These are phyloP conservation scores for Megacollybia platyphylla DNA, from an alignment of 1,284 basidiomycete species.

Conservation along the genomic window DNA sequence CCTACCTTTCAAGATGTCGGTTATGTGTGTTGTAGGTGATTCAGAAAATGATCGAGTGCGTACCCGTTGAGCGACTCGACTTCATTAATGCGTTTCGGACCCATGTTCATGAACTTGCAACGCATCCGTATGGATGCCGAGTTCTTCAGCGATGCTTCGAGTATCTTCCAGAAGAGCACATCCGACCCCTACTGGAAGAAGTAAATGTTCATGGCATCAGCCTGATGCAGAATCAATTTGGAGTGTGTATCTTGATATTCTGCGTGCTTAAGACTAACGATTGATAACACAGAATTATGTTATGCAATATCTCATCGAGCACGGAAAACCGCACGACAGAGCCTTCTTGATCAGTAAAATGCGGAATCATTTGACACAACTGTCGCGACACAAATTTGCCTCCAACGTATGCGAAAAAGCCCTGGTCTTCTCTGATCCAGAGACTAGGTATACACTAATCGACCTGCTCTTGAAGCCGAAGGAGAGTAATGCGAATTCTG, in stretches of 20 bases:
- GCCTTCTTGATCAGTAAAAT: slow-evolving; percentile 60
- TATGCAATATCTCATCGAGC: slow-evolving; percentile 85
- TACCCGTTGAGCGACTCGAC: slow-evolving; percentile 61
- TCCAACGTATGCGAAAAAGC: slow-evolving; percentile 97
- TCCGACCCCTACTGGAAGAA: slow-evolving; percentile 73
- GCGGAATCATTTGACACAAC: slow-evolving; percentile 65
- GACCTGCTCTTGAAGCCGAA: slow-evolving; percentile 70
- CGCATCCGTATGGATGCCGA: slow-evolving; percentile 90
- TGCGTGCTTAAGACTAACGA: slow-evolving; percentile 3
- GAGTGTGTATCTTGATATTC: slow-evolving; percentile 31
- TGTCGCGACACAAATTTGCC: slow-evolving; percentile 90
- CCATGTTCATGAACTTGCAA: slow-evolving; percentile 76
- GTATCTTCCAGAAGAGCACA: slow-evolving; percentile 61
- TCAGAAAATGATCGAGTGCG: slow-evolving; percentile 78
- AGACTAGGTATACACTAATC: slow-evolving; percentile 58
- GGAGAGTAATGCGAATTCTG: slow-evolving; percentile 47
- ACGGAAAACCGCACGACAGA: slow-evolving; percentile 64
- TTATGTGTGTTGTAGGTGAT: slow-evolving; percentile 38
- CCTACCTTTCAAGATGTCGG: not conserved
- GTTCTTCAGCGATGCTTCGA: slow-evolving; percentile 93
- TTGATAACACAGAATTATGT: slow-evolving; percentile 72
- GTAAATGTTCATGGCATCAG: slow-evolving; percentile 60
- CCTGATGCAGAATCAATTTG: slow-evolving; percentile 83
- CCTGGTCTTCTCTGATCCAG: slow-evolving; percentile 51
- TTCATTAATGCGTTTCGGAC: slow-evolving; percentile 76